These are phyloP conservation scores for Alternaria brassicae DNA, from an alignment of 2,329 filamentous ascomycete genomes.

Conservation along the genomic window DNA sequence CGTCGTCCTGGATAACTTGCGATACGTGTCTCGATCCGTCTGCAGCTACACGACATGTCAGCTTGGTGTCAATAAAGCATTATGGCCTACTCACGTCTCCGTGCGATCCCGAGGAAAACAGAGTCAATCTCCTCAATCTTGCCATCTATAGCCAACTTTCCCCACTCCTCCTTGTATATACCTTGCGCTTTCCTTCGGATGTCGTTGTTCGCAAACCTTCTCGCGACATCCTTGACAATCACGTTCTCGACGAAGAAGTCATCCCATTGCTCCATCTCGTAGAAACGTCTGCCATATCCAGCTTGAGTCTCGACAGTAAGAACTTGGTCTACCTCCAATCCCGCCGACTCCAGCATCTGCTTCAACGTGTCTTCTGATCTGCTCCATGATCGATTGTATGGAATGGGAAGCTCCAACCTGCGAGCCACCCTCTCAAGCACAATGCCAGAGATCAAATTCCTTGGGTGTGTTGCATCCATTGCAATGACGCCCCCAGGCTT, in stretches of 20 bases:
- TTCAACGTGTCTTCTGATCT: conserved; percentile 41
- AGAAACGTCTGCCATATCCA: conserved; percentile 38
- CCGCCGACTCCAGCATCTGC: conserved; percentile 44
- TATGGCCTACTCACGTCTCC: conserved; percentile 37
- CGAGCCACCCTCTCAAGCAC: conserved; percentile 48
- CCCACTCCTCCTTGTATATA: conserved; percentile 50
- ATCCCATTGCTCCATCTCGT: conserved; percentile 42
- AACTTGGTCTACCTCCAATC: conserved; percentile 44
- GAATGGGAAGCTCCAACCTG: conserved; percentile 41
- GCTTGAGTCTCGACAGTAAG: conserved; percentile 43
- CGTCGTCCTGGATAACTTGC: conserved; percentile 12
- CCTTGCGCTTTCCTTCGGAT: conserved; percentile 43
- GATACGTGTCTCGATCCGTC: conserved; percentile 34
- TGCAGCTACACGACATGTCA: conserved; percentile 26
- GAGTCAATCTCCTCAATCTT: conserved; percentile 50
- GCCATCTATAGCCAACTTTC: conserved; percentile 46
- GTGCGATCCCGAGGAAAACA: conserved; percentile 49
- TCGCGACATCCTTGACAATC: conserved; percentile 33
- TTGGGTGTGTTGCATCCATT: conserved; percentile 50
- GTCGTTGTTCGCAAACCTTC: conserved; percentile 40
- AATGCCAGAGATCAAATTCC: conserved; percentile 48
- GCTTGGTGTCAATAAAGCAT: neutral
- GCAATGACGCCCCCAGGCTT: conserved; percentile 52
- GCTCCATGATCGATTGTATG: conserved; percentile 50
- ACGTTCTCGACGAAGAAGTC: conserved; percentile 48